phyloP scores from a whole-genome alignment of 345 rosid genomes.

The Reutealis trisperma region DNA sequence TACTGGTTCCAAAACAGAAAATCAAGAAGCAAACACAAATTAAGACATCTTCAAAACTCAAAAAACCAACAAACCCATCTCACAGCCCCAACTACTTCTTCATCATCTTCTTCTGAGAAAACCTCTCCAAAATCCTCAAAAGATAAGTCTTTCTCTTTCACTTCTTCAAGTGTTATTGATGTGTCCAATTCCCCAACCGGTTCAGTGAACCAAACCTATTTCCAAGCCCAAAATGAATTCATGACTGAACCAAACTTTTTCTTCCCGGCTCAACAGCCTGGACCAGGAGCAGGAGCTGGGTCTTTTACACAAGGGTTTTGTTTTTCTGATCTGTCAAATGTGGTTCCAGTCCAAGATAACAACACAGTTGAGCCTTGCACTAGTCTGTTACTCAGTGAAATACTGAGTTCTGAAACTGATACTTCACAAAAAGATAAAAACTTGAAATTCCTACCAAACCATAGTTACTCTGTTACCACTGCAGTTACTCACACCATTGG shows the following conservation, averaged over 20 bases:
- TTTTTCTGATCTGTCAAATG: slow-evolving; percentile 44
- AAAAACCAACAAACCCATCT: slow-evolving; percentile 26
- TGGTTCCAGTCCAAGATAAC: slow-evolving; percentile 33
- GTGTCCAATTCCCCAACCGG: slow-evolving; percentile 36
- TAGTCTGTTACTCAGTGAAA: slow-evolving; percentile 55
- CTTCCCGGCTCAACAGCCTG: slow-evolving; percentile 38
- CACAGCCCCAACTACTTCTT: slow-evolving; percentile 37
- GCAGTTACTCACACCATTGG: slow-evolving; percentile 26
- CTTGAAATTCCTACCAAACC: slow-evolving; percentile 45
- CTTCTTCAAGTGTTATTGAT: slow-evolving; percentile 34
- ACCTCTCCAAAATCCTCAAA: slow-evolving; percentile 46
- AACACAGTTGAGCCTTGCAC: slow-evolving; percentile 52
- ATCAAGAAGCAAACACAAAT: slow-evolving; percentile 95
- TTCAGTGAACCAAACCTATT: slow-evolving; percentile 47
- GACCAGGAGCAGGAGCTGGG: slow-evolving; percentile 32
- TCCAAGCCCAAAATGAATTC: slow-evolving; percentile 47
- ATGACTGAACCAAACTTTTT: slow-evolving; percentile 48
- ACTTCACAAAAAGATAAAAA: slow-evolving; percentile 38
- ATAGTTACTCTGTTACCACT: slow-evolving; percentile 30
- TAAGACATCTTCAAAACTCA: slow-evolving; percentile 70
- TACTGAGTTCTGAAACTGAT: slow-evolving; percentile 44
- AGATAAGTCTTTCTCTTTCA: slow-evolving; percentile 29
- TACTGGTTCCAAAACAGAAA: slow-evolving; percentile 99
- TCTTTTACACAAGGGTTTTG: slow-evolving; percentile 36
- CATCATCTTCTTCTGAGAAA: slow-evolving; percentile 70